Conservation (phyloP, 306 rosid species). For the Erythrophleum fordii region DNA sequence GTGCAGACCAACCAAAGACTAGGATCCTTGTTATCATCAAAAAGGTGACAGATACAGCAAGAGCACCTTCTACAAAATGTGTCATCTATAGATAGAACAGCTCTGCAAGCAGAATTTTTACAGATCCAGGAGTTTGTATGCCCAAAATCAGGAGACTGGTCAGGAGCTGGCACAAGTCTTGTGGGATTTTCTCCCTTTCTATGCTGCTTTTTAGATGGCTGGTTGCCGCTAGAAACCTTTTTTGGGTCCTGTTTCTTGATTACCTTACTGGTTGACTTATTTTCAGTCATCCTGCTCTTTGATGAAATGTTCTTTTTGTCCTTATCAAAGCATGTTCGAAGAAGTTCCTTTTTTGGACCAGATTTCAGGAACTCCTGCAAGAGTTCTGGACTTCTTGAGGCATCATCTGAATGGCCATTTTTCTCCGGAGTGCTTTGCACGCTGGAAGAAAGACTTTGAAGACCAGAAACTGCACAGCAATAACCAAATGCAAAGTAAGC, state of each 20-base stretch:
- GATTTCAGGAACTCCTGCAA: conserved; percentile 78
- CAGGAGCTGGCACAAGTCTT: conserved; percentile 62
- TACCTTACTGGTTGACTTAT: conserved; percentile 59
- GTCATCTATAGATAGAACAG: conserved; percentile 85
- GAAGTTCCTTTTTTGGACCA: conserved; percentile 76
- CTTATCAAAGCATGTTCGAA: conserved; percentile 61
- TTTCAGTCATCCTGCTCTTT: conserved; percentile 64
- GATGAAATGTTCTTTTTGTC: conserved; percentile 62
- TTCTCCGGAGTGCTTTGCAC: conserved; percentile 88
- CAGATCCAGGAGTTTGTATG: conserved; percentile 83
- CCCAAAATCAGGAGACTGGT: conserved; percentile 75
- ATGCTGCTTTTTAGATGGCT: conserved; percentile 70
- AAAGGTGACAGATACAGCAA: conserved; percentile 95
- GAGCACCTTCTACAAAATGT: conserved; percentile 99
- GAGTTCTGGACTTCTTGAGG: conserved; percentile 74
- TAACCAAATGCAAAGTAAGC: conserved; percentile 38
- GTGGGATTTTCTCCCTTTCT: conserved; percentile 89
- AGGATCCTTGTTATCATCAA: conserved; percentile 99
- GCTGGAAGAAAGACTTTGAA: conserved; percentile 80
- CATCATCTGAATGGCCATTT: conserved; percentile 79
- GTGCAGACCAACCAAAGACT: conserved; percentile 99
- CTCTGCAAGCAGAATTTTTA: conserved; percentile 97
- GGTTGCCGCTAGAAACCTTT: conserved; percentile 65
- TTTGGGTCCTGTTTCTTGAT: conserved; percentile 81
- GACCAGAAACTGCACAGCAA: conserved; percentile 66